phyloP scores from a whole-genome alignment of 2,329 filamentous ascomycete genomes.

The Monilinia fructigena region DNA sequence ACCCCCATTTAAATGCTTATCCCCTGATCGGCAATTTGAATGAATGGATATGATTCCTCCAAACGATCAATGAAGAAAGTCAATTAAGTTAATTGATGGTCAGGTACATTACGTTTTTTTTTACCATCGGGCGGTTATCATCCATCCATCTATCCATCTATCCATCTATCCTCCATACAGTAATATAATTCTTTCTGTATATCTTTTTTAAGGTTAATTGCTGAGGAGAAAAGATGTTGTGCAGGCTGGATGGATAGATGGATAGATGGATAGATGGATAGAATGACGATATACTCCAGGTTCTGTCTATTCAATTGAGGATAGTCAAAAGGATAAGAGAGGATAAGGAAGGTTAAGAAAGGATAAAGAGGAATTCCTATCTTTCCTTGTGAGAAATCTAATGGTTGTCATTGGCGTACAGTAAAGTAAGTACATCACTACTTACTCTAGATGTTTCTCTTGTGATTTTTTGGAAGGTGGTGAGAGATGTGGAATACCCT shows the following conservation, averaged over 20 bases:
- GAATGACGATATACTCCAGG: no score
- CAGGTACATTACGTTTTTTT: constrained; percentile 15
- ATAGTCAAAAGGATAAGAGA: background rate
- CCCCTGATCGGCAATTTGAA: constrained; percentile 23
- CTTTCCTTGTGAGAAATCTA: background rate
- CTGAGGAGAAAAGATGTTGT: constrained; percentile 5
- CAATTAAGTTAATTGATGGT: constrained; percentile 11
- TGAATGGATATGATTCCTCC: constrained; percentile 8
- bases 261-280: no score
- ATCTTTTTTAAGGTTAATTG: background rate
- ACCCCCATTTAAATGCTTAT: constrained; percentile 7
- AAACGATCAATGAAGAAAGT: background rate
- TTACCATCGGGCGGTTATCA: background rate
- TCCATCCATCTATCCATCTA: background rate
- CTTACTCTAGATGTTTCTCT: background rate
- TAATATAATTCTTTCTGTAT: no score
- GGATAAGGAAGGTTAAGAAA: background rate
- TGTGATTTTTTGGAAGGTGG: constrained; percentile 14
- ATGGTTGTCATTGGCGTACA: background rate
- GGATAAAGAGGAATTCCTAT: background rate
- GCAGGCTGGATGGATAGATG: background rate
- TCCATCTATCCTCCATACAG: background rate
- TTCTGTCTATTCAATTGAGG: no score
- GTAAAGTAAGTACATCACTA: no score
- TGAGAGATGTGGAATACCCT: background rate